Evolutionary conservation across 139 green algal species (phyloP).

Genomic region (Tetraselmis striata): DNA sequence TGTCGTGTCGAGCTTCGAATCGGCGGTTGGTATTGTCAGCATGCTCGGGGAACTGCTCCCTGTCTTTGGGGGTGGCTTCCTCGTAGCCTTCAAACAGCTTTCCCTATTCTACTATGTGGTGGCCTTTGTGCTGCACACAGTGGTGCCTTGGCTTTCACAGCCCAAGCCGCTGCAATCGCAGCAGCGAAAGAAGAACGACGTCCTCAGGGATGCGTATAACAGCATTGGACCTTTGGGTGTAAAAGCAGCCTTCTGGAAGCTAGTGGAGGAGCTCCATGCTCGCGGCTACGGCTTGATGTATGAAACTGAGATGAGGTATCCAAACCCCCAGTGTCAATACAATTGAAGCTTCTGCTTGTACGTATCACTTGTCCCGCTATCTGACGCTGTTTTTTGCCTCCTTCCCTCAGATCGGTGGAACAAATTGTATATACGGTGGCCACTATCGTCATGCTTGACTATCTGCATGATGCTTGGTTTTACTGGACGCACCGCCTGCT

Average conservation of each 20-base stretch:
- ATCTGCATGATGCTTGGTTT: slow-evolving; percentile 85
- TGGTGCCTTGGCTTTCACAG: slow-evolving; percentile 41
- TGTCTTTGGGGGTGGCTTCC: not conserved
- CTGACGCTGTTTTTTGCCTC: not conserved
- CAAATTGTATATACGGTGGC: slow-evolving; percentile 48
- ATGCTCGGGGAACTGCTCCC: not conserved
- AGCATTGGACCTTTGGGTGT: slow-evolving; percentile 62
- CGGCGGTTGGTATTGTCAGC: too few relatives aligned
- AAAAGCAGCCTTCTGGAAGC: slow-evolving; percentile 64
- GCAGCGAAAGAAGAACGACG: slow-evolving; percentile 34
- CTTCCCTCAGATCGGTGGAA: not conserved
- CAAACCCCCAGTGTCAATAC: too few relatives aligned
- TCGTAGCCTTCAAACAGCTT: slow-evolving; percentile 27
- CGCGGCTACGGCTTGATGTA: slow-evolving; percentile 48
- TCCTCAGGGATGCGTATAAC: slow-evolving; percentile 44
- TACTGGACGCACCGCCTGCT: slow-evolving; percentile 85
- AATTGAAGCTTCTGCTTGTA: not conserved
- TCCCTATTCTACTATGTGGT: slow-evolving; percentile 58
- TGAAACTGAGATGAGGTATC: not conserved
- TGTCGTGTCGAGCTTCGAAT: too few relatives aligned
- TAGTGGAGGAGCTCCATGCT: slow-evolving; percentile 60
- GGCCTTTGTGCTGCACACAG: slow-evolving; percentile 53
- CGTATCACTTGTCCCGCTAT: too few relatives aligned
- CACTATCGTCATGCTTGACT: slow-evolving; percentile 56
- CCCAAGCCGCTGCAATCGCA: slow-evolving; percentile 51